These are phyloP conservation scores for Fraxinus greggii DNA, from an alignment of 305 asterid genomes.

Conservation along the genomic window DNA sequence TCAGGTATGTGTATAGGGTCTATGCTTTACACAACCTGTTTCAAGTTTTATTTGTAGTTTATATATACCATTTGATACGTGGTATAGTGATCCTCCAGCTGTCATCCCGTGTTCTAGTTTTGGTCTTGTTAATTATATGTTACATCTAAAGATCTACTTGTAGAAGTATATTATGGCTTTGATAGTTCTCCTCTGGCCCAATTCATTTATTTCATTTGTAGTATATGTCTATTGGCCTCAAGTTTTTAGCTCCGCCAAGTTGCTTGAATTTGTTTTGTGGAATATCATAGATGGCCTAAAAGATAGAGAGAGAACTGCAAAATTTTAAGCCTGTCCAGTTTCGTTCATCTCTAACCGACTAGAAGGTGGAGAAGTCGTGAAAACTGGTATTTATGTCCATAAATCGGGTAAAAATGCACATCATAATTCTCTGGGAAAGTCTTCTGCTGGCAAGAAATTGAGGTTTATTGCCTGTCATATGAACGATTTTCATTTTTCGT, in stretches of 20 bases:
- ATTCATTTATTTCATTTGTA: not conserved
- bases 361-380: not conserved
- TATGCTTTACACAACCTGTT: not conserved
- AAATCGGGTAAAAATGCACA: not conserved
- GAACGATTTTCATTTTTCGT: not conserved
- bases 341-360: not conserved
- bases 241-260: not conserved
- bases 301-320: not conserved
- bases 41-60: not conserved
- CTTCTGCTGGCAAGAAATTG: not conserved
- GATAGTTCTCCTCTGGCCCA: not conserved
- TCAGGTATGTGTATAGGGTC: conserved; percentile 46
- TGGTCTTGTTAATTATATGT: conserved; percentile 5
- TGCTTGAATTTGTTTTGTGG: not conserved
- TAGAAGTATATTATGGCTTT: conserved; percentile 2
- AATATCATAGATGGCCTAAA: not conserved
- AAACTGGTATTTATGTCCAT: not conserved
- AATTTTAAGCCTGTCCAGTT: not conserved
- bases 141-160: conserved; percentile 12
- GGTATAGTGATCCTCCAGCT: not conserved
- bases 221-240: not conserved
- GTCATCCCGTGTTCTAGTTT: not conserved
- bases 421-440: not conserved
- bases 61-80: not conserved
- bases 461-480: conserved; percentile 3